Evolutionary conservation across 257 asterid species (phyloP).

Genomic region (Leptodermis oblonga): DNA sequence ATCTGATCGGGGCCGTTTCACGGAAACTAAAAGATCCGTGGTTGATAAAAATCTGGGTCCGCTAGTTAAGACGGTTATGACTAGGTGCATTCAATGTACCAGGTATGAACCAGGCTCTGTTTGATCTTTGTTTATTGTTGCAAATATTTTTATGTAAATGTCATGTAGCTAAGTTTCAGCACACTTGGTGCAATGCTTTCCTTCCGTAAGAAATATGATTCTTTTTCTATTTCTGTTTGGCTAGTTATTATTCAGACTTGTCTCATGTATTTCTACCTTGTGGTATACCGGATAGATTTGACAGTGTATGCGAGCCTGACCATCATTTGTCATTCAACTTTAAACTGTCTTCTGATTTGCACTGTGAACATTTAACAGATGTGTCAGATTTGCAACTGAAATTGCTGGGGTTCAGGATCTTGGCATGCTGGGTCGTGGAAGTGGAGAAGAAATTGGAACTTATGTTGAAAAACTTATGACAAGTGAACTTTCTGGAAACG

Average conservation of each 20-base stretch:
- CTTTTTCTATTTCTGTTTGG: background rate
- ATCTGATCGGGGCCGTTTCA: constrained; percentile 92
- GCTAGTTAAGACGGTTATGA: constrained; percentile 94
- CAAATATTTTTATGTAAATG: background rate
- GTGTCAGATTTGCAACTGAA: constrained; percentile 95
- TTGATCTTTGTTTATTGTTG: background rate
- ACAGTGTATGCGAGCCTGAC: background rate
- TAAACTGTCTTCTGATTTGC: constrained; percentile 21
- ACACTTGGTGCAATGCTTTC: background rate
- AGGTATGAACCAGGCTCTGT: constrained; percentile 37
- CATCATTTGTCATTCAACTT: background rate
- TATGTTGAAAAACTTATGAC: constrained; percentile 96
- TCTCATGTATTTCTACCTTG: background rate
- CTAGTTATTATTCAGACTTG: background rate
- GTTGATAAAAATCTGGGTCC: constrained; percentile 98
- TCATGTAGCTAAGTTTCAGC: background rate
- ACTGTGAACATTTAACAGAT: constrained; percentile 46
- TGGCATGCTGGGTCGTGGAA: constrained; percentile 99
- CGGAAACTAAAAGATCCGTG: constrained; percentile 88
- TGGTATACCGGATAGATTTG: background rate
- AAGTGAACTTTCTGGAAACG: constrained; percentile 97
- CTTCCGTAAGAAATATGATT: background rate
- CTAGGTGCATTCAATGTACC: constrained; percentile 92
- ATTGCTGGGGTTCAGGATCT: constrained; percentile 96
- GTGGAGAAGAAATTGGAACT: constrained; percentile 99